These are phyloP conservation scores for Globisporangium emineosum DNA, from an alignment of 352 stramenopile species.

Conservation along the genomic window DNA sequence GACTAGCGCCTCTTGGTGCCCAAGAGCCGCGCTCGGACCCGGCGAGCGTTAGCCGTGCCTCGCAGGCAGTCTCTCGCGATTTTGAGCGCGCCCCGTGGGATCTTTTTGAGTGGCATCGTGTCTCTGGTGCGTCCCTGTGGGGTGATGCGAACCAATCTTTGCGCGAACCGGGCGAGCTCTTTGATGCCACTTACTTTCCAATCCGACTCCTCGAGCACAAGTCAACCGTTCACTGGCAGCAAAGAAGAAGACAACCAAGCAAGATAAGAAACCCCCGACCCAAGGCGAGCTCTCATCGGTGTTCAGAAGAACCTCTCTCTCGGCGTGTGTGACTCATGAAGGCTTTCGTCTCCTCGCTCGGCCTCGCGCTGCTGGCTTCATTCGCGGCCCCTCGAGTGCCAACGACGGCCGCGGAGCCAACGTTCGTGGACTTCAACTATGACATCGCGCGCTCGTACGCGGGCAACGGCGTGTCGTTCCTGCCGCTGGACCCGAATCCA, in stretches of 20 bases:
- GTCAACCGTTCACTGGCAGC: not conserved
- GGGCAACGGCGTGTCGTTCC: constrained; percentile 11
- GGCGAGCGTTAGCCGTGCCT: not conserved
- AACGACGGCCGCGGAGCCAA: not conserved
- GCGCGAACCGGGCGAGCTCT: not conserved
- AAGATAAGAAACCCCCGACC: not conserved
- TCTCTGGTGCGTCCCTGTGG: not conserved
- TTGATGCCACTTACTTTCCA: not conserved
- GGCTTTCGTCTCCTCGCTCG: not conserved
- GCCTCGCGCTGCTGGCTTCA: not conserved
- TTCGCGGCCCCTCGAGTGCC: not conserved
- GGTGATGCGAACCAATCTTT: not conserved
- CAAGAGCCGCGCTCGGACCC: not conserved
- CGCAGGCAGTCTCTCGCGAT: not conserved
- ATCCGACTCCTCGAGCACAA: not conserved
- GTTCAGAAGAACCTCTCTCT: not conserved
- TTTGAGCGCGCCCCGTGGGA: not conserved
- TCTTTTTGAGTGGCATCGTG: not conserved
- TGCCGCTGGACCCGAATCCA: constrained; percentile 2
- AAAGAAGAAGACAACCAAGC: not conserved
- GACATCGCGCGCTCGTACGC: constrained; percentile 14
- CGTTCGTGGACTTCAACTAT: constrained; percentile 16
- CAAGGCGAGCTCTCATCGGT: not conserved
- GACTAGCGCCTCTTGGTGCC: not conserved
- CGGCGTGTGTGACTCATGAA: not conserved